Evolutionary conservation across 441 rosid species (phyloP), one percentile per base, ranked within the genome.

Genomic region (Populus trichocarpa): DNA sequence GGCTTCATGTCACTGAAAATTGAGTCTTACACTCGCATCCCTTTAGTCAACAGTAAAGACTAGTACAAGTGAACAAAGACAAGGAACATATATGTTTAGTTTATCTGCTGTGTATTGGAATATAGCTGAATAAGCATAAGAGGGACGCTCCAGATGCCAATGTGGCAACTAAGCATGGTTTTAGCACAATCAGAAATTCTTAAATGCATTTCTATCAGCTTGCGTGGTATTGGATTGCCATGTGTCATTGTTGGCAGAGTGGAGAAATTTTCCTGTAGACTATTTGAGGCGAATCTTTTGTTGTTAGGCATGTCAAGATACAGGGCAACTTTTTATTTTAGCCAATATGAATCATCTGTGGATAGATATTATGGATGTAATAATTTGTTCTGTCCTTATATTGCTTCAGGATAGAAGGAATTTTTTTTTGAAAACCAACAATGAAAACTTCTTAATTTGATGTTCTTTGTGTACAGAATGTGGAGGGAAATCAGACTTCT

Each of bases 401-500:
- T 53, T 38, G 42, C 76, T 28, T 69, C 46, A 3, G 63, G 38
- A 69, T 79, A 73, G 67, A 66, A 32, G 64, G 46, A 72, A 68
- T 6, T 35, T 35, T 35, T 35, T 35, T 35, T 64, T 11, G 53
- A 46, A 46, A 13, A 13, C 18, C 16, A 46, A 46, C 18, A 46
- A 1, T 13, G 53, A 46, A 46, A 46, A 25, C 26, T 22, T 20
- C 23, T 22, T 18, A 32, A 26, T 40, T 73, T 76, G 18, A n/a
- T 79, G 38, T 66, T 85, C 75, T 73, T 79, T 71, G 50, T 77
- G 70, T 73, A 33, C 89, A 96, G 99, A 86, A 89, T 96, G 97
- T 96, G 98, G 99, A 95, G 99, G 87, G 99, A 95, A 86, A 91
- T 95, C 80, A 91, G 85, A 83, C 92, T 93, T 72, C 80, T 95